Percentiles rank a stretch among this genome's conserved stretches.
Conservation (phyloP, 306 rosid genomes). For the Myrica gale region DNA sequence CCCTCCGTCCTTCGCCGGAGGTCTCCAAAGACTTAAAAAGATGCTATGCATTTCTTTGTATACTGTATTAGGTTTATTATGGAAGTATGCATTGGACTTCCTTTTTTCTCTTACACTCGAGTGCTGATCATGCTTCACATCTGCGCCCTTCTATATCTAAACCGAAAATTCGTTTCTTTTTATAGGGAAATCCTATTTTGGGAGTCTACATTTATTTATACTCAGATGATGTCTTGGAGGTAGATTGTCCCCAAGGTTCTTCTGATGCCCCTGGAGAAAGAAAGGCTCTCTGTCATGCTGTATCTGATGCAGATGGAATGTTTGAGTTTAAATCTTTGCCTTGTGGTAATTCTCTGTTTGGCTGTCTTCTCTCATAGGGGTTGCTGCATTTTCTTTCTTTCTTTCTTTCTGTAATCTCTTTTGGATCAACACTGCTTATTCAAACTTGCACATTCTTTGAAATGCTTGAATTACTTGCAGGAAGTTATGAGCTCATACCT, state of each 20-base stretch:
- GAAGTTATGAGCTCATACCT: conserved; percentile 80
- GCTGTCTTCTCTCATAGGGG: conserved; percentile 10
- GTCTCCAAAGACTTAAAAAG: neutral
- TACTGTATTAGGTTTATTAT: neutral
- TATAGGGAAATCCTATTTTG: conserved; percentile 90
- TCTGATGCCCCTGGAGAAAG: conserved; percentile 55
- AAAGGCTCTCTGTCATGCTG: conserved; percentile 78
- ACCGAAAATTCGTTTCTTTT: conserved; percentile 23
- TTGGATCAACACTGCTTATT: neutral
- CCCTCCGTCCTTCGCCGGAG: too few relatives aligned
- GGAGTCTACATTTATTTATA: conserved; percentile 85
- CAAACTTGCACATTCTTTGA: neutral
- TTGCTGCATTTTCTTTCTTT: neutral
- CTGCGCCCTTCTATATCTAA: conserved; percentile 19
- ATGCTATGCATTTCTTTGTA: neutral
- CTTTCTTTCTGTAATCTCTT: neutral
- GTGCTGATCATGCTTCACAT: conserved; percentile 8
- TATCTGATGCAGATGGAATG: conserved; percentile 83
- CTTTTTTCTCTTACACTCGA: neutral
- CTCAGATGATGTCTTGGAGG: conserved; percentile 80
- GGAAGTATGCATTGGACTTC: neutral
- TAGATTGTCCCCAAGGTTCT: conserved; percentile 87
- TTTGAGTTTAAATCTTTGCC: conserved; percentile 79
- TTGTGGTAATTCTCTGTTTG: conserved; percentile 64
- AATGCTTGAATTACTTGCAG: conserved; percentile 45